These are phyloP conservation scores for Glonium stellatum DNA, from an alignment of 495 filamentous ascomycete genomes.

Conservation along the genomic window DNA sequence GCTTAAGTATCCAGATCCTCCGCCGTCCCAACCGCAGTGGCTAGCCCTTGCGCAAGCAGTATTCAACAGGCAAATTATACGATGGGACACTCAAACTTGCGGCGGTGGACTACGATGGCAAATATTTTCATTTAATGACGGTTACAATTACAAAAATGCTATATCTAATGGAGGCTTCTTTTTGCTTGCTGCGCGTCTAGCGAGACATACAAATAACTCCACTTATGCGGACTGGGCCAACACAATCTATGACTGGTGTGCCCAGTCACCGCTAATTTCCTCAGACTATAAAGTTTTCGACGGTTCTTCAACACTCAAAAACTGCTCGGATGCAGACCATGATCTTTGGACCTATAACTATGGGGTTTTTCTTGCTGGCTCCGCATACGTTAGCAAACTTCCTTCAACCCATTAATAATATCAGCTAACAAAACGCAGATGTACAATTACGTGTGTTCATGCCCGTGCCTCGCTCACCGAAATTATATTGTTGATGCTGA, in stretches of 20 bases:
- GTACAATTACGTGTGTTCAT: background rate
- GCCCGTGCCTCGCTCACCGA: background rate
- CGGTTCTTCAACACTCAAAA: background rate
- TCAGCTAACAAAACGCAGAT: background rate
- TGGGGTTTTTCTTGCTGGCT: conserved; percentile 1
- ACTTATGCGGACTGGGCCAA: conserved; percentile 17
- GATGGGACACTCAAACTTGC: conserved; percentile 12
- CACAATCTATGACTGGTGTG: conserved; percentile 10
- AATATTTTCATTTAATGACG: conserved; percentile 14
- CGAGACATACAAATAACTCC: conserved; percentile 10
- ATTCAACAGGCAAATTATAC: conserved; percentile 10
- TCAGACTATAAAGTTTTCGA: conserved; percentile 5
- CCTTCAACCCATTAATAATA: background rate
- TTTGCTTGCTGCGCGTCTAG: conserved; percentile 10
- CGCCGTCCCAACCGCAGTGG: conserved; percentile 20
- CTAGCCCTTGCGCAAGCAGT: conserved; percentile 21
- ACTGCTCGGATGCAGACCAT: conserved; percentile 4
- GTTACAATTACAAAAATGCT: conserved; percentile 16
- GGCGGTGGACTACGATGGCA: conserved; percentile 19
- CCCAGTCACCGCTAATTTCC: background rate
- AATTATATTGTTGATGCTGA: background rate
- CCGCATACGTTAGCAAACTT: background rate
- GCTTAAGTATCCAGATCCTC: conserved; percentile 53
- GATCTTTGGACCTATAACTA: conserved; percentile 7
- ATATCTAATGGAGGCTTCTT: conserved; percentile 16